Evolutionary conservation across 805 yeast species (phyloP).

Genomic region (Zygosaccharomyces lentus): DNA sequence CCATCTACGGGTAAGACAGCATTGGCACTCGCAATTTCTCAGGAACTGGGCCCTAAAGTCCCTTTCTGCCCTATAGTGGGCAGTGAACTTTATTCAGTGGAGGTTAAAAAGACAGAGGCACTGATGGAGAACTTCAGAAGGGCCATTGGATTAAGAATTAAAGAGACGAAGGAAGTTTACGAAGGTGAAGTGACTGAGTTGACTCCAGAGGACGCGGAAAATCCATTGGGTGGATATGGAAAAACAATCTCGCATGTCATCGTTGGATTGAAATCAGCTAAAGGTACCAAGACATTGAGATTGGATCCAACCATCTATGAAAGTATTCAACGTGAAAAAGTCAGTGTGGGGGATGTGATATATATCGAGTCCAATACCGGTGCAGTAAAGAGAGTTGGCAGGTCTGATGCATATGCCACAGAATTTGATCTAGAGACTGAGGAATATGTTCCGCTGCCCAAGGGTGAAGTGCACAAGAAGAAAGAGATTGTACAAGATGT

Average conservation of each 20-base stretch:
- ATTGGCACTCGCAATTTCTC: conserved; percentile 90
- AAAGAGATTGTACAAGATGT: conserved; percentile 98
- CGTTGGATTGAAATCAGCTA: conserved; percentile 87
- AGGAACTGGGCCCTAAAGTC: conserved; percentile 93
- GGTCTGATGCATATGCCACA: conserved; percentile 98
- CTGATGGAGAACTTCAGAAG: conserved; percentile 94
- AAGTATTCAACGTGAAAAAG: conserved; percentile 90
- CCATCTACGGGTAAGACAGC: conserved; percentile 99
- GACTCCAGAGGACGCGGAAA: conserved; percentile 93
- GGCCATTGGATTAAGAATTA: conserved; percentile 92
- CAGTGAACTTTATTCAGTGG: conserved; percentile 90
- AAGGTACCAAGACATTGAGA: conserved; percentile 83
- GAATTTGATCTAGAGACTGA: conserved; percentile 98
- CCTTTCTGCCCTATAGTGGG: conserved; percentile 98
- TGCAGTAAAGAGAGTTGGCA: conserved; percentile 92
- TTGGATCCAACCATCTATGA: conserved; percentile 92
- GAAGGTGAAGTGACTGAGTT: conserved; percentile 97
- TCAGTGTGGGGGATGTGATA: conserved; percentile 92
- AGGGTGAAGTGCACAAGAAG: conserved; percentile 97
- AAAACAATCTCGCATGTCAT: conserved; percentile 92
- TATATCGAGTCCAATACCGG: conserved; percentile 98
- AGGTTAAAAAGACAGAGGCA: conserved; percentile 93
- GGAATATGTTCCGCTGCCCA: conserved; percentile 97
- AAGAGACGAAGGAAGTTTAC: conserved; percentile 95
- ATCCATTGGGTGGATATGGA: conserved; percentile 97